Evolutionary conservation across 176 grass and related monocot genomes (phyloP), one percentile per base, ranked within the genome.

Genomic region (Elymus sibiricus): DNA sequence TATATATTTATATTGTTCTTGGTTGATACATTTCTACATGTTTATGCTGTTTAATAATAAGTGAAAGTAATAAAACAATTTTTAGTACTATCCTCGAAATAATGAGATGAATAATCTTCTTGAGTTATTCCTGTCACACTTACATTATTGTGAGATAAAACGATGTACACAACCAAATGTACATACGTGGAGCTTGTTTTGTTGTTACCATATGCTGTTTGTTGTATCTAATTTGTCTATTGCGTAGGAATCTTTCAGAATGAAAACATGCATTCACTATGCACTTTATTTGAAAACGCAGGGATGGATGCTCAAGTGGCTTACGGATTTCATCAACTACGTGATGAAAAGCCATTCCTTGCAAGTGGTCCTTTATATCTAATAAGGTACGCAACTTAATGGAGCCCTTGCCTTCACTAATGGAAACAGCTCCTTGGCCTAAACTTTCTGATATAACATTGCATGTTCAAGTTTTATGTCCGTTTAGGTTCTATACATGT

Each of bases 231-330:
- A 81, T 89, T 10, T 70, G 21, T 84, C 27, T 26, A 85, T 29
- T 64, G 19, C 13, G 46, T 76, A 75, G 46, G 61, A 15, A 61
- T 27, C n/a, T 62, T 77, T 82, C 8, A 1, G 4, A 86, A 83
- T 2, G 2, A 2, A 25, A 86, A 83, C 15, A 5, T 5, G 24
- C 42, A 38, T 84, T 84, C n/a, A 83, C 19, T 24, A 68, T 77
- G 49, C 79, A 65, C 44, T 79, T 87, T 10, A 21, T 84, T 46
- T 88, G 3, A 31, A 46, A 46, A 76, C 83, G 44, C 72, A 99
- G 97, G 97, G 81, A 99, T 99, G 97, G 97, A 99, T 92, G 97
- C 97, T 90, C 93, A 94, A 91, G 92, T 99, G 79, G 94, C 97
- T 47, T 95, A 96, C 70, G 97, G 94, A 64, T 99, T 99, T 92